Percentiles rank a stretch among this genome's conserved stretches.
phyloP scores from a whole-genome alignment of 345 rosid genomes.

The Corchorus olitorius region DNA sequence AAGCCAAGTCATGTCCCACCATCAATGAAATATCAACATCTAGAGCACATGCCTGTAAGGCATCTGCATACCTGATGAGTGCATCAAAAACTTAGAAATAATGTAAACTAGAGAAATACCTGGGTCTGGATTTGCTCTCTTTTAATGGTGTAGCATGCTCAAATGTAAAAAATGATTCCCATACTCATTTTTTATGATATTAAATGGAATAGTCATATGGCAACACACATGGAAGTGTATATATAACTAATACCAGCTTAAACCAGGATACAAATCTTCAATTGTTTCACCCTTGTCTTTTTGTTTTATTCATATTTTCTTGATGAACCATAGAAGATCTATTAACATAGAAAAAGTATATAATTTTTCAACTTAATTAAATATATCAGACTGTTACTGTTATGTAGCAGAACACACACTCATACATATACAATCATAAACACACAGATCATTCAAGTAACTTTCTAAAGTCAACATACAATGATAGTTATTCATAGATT shows the following conservation, averaged over 20 bases:
- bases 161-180: neutral
- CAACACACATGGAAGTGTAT: neutral
- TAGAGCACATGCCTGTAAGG: slow-evolving; percentile 71
- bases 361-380: neutral
- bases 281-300: neutral
- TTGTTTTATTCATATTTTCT: neutral
- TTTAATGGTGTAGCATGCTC: neutral
- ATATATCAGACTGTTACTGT: neutral
- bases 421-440: too few species aligned
- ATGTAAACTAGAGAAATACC: neutral
- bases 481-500: neutral
- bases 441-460: neutral
- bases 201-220: neutral
- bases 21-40: slow-evolving; percentile 77
- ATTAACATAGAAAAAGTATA: neutral
- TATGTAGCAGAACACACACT: neutral
- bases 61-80: slow-evolving; percentile 58
- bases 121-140: neutral
- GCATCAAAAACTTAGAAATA: neutral
- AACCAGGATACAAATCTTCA: neutral
- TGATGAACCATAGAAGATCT: neutral
- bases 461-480: neutral
- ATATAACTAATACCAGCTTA: neutral
- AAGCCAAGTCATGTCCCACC: slow-evolving; percentile 84
- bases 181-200: neutral